Conservation (phyloP, 2,329 filamentous ascomycete species). For the Claviceps fusiformis region DNA sequence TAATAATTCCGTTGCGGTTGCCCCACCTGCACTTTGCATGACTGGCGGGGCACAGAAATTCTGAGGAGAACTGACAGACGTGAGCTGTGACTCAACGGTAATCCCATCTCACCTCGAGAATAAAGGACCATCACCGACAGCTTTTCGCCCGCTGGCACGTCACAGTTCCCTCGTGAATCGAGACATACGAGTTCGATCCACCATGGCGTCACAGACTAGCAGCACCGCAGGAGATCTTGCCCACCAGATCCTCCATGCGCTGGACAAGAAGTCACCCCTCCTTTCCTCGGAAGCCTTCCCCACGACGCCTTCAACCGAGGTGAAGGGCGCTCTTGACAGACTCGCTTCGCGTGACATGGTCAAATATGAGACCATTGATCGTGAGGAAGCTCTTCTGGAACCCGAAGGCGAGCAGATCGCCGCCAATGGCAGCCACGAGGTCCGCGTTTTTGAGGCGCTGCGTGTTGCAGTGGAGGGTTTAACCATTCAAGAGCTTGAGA, state of each 20-base stretch:
- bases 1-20: not conserved
- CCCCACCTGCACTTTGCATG: not conserved
- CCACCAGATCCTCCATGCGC: slow-evolving; percentile 49
- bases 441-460: slow-evolving; percentile 66
- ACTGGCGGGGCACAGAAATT: slow-evolving; percentile 6
- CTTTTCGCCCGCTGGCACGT: not conserved
- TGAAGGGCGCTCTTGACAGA: slow-evolving; percentile 83
- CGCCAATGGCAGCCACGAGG: slow-evolving; percentile 66
- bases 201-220: slow-evolving; percentile 29
- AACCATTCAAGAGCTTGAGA: slow-evolving; percentile 61
- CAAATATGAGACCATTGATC: slow-evolving; percentile 68
- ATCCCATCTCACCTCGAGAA: not conserved
- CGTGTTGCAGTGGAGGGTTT: slow-evolving; percentile 63
- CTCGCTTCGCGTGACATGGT: slow-evolving; percentile 78
- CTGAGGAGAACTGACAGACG: not conserved
- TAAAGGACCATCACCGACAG: not conserved
- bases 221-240: slow-evolving; percentile 41
- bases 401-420: slow-evolving; percentile 60
- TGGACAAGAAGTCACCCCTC: slow-evolving; percentile 50
- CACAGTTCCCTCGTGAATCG: not conserved
- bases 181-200: not conserved
- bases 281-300: slow-evolving; percentile 60
- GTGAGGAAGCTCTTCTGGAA: slow-evolving; percentile 64
- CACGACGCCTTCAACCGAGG: slow-evolving; percentile 45
- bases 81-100: slow-evolving; percentile 2